Percentiles rank a stretch among this genome's conserved stretches.
phyloP scores from a whole-genome alignment of 2,329 filamentous ascomycete species.

The Geosmithia flava region DNA sequence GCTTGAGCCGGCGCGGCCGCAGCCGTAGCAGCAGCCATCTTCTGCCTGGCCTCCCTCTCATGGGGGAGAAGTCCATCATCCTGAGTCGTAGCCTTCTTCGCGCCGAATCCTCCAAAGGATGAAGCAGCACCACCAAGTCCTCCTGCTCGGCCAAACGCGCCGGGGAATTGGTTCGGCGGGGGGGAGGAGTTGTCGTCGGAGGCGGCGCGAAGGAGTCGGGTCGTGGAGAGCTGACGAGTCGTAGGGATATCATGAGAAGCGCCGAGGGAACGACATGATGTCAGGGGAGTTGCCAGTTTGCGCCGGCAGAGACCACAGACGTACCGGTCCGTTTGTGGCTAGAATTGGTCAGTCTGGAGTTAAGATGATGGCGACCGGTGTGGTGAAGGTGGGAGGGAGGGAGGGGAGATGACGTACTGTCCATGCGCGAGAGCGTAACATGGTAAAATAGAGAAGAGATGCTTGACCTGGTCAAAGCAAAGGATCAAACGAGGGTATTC shows the following conservation, averaged over 20 bases:
- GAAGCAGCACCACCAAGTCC: conserved; percentile 2
- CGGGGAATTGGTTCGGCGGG: conserved; percentile 10
- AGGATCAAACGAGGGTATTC: too few species aligned
- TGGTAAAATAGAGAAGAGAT: conserved; percentile 8
- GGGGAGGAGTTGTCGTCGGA: conserved; percentile 7
- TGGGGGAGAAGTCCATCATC: conserved; percentile 21
- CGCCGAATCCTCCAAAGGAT: conserved; percentile 10
- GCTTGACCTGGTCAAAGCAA: neutral
- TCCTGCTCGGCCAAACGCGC: conserved; percentile 8
- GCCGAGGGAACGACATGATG: conserved; percentile 6
- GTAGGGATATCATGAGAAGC: neutral
- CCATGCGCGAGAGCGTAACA: conserved; percentile 29
- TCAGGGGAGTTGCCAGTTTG: conserved; percentile 10
- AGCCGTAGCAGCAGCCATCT: conserved; percentile 9
- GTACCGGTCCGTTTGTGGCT: conserved; percentile 21
- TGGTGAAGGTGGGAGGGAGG: neutral
- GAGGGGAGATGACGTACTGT: conserved; percentile 16
- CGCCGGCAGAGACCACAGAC: conserved; percentile 27
- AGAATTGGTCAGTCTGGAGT: neutral
- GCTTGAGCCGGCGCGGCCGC: conserved; percentile 5
- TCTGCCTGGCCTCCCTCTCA: conserved; percentile 20
- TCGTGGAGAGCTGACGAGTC: conserved; percentile 11
- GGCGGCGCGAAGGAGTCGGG: conserved; percentile 7
- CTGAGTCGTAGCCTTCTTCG: conserved; percentile 5
- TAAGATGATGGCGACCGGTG: neutral